Evolutionary conservation across 2,329 filamentous ascomycete species (phyloP), one percentile per base, ranked within the genome.

Genomic region (Ceratocystis cubensis): DNA sequence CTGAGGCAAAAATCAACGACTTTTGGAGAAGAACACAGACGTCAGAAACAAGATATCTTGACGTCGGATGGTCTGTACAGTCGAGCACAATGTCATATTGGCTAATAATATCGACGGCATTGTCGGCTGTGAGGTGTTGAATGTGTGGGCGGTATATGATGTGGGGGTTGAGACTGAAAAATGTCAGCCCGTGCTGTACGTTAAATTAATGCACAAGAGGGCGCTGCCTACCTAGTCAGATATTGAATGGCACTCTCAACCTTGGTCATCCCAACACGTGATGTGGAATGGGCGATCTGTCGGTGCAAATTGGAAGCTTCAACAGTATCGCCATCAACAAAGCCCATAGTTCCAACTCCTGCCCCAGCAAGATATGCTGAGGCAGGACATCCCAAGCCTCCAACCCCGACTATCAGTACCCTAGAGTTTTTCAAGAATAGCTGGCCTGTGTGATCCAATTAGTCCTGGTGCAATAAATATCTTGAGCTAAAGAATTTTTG

Each of bases 11-110:
- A 13, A 97, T 84, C 17, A 99, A 82, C 0, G 90, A 86, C 72
- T 91, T 94, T 1, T 81, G 77, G 0, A 92, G 80, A 3, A 96
- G 79, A 8, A 96, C 88, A 71, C 91, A 95, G 17, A 88, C 84
- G 73, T 99, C 94, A 0, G 91, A 96, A 70, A 97, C 89, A 59
- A 97, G 82, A 74, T 99, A 97, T 56, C 94, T 88, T 0, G 91
- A 89, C 1, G 89, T 88, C 0, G 94, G 93, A 70, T 93, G 91
- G 75, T 99, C 94, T 8, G 93, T 97, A 74, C 94, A 99, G 75
- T 99, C 94, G 13, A 99, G 84, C 1, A 97, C 84, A 0, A 96
- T 71, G 71, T 96, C 90, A 73, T 96, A 97, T 3, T 78, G 71
- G 0, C 79, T 76, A 66, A 96, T 83, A 50, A 91, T 84, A 0